Evolutionary conservation across 352 stramenopile species (phyloP).

Genomic region (Pilasporangium apinafurcum): DNA sequence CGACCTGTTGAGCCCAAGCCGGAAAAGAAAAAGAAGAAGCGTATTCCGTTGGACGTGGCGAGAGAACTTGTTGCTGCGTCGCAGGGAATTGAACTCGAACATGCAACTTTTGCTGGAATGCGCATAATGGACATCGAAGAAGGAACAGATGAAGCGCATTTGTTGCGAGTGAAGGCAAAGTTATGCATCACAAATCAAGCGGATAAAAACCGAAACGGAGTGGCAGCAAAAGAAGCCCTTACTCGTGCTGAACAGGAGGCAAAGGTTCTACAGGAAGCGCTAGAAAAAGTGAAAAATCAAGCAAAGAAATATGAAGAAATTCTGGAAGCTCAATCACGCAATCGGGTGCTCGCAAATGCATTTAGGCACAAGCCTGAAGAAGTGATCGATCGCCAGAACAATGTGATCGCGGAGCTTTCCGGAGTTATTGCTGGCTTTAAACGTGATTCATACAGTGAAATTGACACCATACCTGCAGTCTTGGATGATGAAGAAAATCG

Average conservation of each 20-base stretch:
- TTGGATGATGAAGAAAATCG: constrained; percentile 58
- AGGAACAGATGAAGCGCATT: constrained; percentile 67
- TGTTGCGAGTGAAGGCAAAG: constrained; percentile 78
- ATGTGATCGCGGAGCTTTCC: constrained; percentile 69
- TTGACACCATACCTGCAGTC: constrained; percentile 53
- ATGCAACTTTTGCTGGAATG: constrained; percentile 67
- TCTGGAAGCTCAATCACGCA: constrained; percentile 59
- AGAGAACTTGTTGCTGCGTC: constrained; percentile 76
- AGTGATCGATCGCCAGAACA: constrained; percentile 75
- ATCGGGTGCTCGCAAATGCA: constrained; percentile 63
- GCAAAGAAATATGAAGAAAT: constrained; percentile 85
- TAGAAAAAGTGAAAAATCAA: constrained; percentile 80
- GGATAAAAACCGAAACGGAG: too few relatives aligned
- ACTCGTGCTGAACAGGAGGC: constrained; percentile 67
- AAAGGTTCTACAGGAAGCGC: constrained; percentile 66
- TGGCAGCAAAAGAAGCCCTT: constrained; percentile 60
- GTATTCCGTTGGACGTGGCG: constrained; percentile 74
- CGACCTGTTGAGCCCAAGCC: constrained; percentile 9
- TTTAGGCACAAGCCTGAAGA: constrained; percentile 69
- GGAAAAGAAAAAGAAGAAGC: constrained; percentile 61
- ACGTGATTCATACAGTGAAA: constrained; percentile 65
- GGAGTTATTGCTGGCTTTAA: constrained; percentile 70
- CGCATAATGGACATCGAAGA: constrained; percentile 71
- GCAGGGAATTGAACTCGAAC: constrained; percentile 58
- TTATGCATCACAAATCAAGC: constrained; percentile 56